Evolutionary conservation across 306 rosid genomes (phyloP).

Genomic region (Cucurbita ficifolia): DNA sequence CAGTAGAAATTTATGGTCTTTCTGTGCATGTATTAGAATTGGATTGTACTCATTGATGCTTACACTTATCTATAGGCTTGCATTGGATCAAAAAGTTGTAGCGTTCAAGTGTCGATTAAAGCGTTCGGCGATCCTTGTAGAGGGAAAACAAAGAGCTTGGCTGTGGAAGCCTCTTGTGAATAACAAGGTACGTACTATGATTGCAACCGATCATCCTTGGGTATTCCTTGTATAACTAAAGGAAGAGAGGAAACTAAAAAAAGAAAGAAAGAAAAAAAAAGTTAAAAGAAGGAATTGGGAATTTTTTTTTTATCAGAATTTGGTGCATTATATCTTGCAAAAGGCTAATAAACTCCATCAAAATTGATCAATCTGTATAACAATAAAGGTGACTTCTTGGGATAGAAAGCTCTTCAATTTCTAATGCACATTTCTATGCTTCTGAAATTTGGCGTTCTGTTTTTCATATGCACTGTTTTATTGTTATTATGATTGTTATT

Average conservation of each 20-base stretch:
- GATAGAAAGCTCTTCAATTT: not conserved
- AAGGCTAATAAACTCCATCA: not conserved
- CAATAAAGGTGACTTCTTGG: not conserved
- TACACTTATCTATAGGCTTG: slow-evolving; percentile 40
- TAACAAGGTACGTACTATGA: not conserved
- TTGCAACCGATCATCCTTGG: not conserved
- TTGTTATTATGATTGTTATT: no score
- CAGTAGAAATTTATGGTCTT: not conserved
- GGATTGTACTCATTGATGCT: not conserved
- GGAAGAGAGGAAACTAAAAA: not conserved
- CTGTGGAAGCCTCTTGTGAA: slow-evolving; percentile 77
- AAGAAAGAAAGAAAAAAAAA: not conserved
- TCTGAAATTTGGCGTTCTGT: not conserved
- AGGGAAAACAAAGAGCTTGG: slow-evolving; percentile 64
- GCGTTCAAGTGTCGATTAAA: slow-evolving; percentile 33
- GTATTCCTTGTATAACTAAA: not conserved
- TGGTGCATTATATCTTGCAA: not conserved
- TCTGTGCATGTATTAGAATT: not conserved
- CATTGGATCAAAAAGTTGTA: slow-evolving; percentile 69
- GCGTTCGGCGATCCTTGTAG: slow-evolving; percentile 60
- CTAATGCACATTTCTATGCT: not conserved
- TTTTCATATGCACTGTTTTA: not conserved
- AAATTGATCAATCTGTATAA: not conserved
- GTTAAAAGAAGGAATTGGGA: no score
- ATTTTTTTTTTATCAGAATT: not conserved